phyloP scores from a whole-genome alignment of 169 alveolate genomes.

The Eimeria necatrix region DNA sequence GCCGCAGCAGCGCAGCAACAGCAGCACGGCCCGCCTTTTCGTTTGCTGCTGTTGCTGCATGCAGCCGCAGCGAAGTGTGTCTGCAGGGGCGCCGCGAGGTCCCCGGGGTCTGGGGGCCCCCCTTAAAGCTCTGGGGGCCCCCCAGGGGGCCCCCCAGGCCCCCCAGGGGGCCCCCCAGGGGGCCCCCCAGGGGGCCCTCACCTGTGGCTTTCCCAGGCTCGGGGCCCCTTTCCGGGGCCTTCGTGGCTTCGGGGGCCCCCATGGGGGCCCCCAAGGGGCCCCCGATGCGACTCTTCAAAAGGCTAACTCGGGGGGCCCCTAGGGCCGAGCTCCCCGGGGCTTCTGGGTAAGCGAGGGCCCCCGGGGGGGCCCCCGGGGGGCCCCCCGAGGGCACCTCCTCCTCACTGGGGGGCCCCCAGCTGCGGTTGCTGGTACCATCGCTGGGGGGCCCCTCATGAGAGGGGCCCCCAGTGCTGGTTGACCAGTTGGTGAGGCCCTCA shows the following conservation, averaged over 20 bases:
- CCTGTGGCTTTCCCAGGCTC: background rate
- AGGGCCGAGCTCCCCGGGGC: too few species aligned
- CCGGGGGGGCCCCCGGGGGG: too few species aligned
- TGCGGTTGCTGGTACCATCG: background rate
- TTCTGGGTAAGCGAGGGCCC: too few species aligned
- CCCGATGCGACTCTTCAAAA: background rate
- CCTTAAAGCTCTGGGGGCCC: background rate
- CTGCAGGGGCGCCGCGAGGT: background rate
- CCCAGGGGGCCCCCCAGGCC: background rate
- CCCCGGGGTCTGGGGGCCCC: background rate
- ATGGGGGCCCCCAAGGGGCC: background rate
- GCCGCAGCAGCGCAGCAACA: too few species aligned
- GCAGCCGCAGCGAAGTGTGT: conserved; percentile 59
- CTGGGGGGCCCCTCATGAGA: background rate
- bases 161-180: background rate
- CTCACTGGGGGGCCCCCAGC: background rate
- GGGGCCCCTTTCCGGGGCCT: background rate
- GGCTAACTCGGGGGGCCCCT: too few species aligned
- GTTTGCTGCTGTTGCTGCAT: background rate
- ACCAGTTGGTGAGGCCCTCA: background rate
- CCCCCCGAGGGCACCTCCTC: too few species aligned
- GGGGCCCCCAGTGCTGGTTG: background rate
- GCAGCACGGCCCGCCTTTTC: background rate
- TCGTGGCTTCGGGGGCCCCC: too few species aligned
- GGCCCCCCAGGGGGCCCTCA: background rate